Evolutionary conservation across 2,329 filamentous ascomycete species (phyloP).

Genomic region (Aureobasidium sp.): DNA sequence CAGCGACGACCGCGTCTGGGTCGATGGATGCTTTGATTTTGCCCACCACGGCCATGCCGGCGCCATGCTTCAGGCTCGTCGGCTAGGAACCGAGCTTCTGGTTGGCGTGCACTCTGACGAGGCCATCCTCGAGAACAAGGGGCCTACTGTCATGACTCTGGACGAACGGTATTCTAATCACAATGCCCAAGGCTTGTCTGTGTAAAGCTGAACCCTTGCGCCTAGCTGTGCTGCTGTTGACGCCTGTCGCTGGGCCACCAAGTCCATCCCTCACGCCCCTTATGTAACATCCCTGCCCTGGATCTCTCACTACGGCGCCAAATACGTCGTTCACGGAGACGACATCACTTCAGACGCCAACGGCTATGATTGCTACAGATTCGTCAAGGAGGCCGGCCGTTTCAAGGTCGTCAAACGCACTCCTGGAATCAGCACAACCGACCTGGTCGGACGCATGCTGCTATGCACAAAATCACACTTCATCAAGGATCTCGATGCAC

Average conservation of each 20-base stretch:
- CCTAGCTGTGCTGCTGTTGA: conserved; percentile 68
- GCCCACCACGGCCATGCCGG: conserved; percentile 97
- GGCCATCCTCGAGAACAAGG: conserved; percentile 92
- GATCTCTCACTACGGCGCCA: conserved; percentile 92
- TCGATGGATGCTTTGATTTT: conserved; percentile 98
- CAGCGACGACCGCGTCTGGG: conserved; percentile 76
- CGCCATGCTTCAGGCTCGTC: conserved; percentile 91
- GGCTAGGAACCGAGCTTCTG: conserved; percentile 78
- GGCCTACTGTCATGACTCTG: conserved; percentile 93
- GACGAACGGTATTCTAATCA: conserved; percentile 60
- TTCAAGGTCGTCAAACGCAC: conserved; percentile 98
- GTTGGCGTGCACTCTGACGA: conserved; percentile 95
- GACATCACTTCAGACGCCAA: conserved; percentile 93
- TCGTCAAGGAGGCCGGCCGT: conserved; percentile 85
- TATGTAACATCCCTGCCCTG: conserved; percentile 92
- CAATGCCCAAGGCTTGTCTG: background rate
- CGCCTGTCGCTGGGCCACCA: conserved; percentile 90
- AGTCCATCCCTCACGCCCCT: conserved; percentile 74
- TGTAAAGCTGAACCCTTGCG: background rate
- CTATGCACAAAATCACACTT: conserved; percentile 93
- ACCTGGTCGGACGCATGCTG: conserved; percentile 96
- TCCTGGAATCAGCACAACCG: conserved; percentile 92
- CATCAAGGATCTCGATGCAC: conserved; percentile 57
- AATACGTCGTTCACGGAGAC: conserved; percentile 93
- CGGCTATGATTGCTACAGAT: conserved; percentile 95